Base-by-base conservation (phyloP, 129 eudicot species). In the Lonicera japonica region DNA sequence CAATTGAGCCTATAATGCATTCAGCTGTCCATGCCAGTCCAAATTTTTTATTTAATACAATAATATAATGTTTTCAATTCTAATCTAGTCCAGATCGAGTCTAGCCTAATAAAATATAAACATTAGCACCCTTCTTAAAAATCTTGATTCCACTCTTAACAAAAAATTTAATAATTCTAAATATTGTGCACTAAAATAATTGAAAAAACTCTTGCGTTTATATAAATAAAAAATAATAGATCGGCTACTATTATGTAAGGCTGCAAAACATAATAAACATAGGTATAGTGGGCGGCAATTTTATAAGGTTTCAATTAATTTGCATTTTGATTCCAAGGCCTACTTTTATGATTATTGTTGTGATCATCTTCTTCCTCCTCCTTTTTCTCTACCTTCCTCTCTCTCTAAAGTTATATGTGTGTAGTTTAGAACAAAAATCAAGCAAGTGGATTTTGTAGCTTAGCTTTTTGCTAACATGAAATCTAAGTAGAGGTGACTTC, bases 391-490 rank as follows among this genome's bases (percentile, higher is more conserved):
- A 2, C 6, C 63, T 65, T 56, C 70, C 65, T 54, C 39, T 70
- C 58, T 40, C 53, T 54, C 40, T 15, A 38, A 74, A 50, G 40
- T 48, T 66, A 17, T 34, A 29, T 29, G n/a, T n/a, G n/a, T n/a
- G 36, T 29, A 74, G 58, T 66, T 73, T 77, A 68, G 79, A 64
- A 70, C 41, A 65, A 79, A 45, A 67, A 81, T 84, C 63, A 86
- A 75, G 56, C 36, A 70, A 74, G 78, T 61, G 77, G 95, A 90
- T 84, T 73, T 77, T 64, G 77, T 61, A 82, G 89, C 82, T 74
- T 72, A 67, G 83, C 97, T 90, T 90, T 90, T 83, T 54, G 74
- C 79, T 63, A 77, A 80, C 95, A 90, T 84, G 85, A 57, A 70
- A 29, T 29, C 36, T 29, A 29, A 20, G n/a, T 65, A 70, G 63